Conservation (phyloP, 768 basidiomycete genomes). For the Lactifluus pinguis region DNA sequence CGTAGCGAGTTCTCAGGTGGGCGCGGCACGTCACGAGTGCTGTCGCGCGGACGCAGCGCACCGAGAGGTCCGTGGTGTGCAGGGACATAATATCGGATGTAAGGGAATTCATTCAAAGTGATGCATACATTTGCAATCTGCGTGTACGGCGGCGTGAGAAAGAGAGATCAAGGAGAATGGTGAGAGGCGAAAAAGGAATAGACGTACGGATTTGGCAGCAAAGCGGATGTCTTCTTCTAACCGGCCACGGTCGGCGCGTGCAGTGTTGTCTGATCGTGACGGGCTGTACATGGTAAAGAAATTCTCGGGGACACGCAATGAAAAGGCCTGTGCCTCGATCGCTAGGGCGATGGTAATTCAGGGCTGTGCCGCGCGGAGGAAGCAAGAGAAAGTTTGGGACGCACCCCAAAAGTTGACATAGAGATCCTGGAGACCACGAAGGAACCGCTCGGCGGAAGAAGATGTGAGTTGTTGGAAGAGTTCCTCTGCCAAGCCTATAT, state of each 20-base stretch:
- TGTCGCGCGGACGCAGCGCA: constrained; percentile 59
- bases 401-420: constrained; percentile 90
- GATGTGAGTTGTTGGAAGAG: constrained; percentile 68
- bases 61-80: constrained; percentile 76
- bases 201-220: constrained; percentile 53
- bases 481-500: constrained; percentile 62
- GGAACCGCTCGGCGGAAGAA: constrained; percentile 66
- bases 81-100: constrained; percentile 87
- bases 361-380: not conserved
- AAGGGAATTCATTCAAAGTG: constrained; percentile 84
- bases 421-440: constrained; percentile 76
- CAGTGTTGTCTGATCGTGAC: constrained; percentile 59
- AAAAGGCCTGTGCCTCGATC: constrained; percentile 80
- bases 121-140: constrained; percentile 88
- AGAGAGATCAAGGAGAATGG: not conserved
- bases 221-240: constrained; percentile 84
- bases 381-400: constrained; percentile 23
- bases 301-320: constrained; percentile 60
- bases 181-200: not conserved
- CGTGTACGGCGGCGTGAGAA: not conserved
- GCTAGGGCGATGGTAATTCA: constrained; percentile 38
- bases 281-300: constrained; percentile 91
- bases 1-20: constrained; percentile 54
- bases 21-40: constrained; percentile 53
- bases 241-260: constrained; percentile 58